Conservation (phyloP, 129 eudicot genomes). For the Arctium minus region DNA sequence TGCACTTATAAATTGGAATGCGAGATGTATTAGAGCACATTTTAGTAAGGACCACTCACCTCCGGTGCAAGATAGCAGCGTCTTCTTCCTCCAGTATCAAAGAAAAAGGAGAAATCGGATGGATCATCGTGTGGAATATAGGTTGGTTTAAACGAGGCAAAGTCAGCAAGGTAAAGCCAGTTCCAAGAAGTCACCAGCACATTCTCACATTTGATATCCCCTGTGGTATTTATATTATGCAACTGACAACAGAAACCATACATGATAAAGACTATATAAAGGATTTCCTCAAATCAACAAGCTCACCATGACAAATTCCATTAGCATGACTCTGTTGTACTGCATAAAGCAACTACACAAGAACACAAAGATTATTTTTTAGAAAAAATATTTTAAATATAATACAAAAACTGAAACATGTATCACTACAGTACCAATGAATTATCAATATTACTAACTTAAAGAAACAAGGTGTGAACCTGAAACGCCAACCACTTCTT, state of each 20-base stretch:
- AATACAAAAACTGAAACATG: slow-evolving; percentile 15
- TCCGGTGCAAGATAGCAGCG: slow-evolving; percentile 99
- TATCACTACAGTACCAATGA: background rate
- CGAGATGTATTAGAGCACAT: background rate
- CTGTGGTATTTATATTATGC: slow-evolving; percentile 31
- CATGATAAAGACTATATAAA: background rate
- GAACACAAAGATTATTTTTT: background rate
- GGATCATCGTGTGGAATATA: slow-evolving; percentile 97
- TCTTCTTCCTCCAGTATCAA: slow-evolving; percentile 96
- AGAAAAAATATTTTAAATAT: background rate
- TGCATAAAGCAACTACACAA: slow-evolving; percentile 79
- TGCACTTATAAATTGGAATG: background rate
- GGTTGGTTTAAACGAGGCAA: slow-evolving; percentile 98
- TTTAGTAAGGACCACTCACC: slow-evolving; percentile 38
- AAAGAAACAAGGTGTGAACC: slow-evolving; percentile 34
- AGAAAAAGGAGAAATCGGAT: slow-evolving; percentile 95
- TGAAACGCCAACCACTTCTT: slow-evolving; percentile 98
- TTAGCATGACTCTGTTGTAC: slow-evolving; percentile 91
- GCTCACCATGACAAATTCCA: slow-evolving; percentile 95
- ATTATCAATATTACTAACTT: background rate
- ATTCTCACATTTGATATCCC: slow-evolving; percentile 98
- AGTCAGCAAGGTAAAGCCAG: slow-evolving; percentile 97
- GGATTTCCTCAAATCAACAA: background rate
- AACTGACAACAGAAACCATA: background rate
- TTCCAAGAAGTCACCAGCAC: slow-evolving; percentile 99